Evolutionary conservation across 177 flowering plant species (phyloP).

Genomic region (Vitis hybrid): DNA sequence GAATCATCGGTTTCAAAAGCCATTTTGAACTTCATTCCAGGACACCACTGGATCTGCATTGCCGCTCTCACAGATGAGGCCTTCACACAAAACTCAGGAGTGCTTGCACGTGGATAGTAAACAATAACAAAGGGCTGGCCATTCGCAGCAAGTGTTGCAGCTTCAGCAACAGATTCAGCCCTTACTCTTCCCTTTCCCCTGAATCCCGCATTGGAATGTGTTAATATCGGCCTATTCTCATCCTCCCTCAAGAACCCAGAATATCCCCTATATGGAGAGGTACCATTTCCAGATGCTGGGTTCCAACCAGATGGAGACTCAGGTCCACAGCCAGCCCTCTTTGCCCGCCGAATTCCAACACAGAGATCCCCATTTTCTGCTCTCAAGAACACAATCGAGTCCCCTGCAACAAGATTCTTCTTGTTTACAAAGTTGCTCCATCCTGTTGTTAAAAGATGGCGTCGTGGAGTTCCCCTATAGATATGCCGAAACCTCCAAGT

Average conservation of each 20-base stretch:
- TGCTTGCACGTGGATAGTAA: conserved; percentile 55
- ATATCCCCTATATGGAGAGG: conserved; percentile 27
- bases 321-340: conserved; percentile 42
- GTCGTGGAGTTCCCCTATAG: conserved; percentile 60
- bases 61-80: conserved; percentile 45
- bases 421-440: conserved; percentile 75
- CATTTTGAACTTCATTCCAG: conserved; percentile 76
- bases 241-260: conserved; percentile 27
- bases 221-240: conserved; percentile 16
- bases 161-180: conserved; percentile 47
- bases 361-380: conserved; percentile 61
- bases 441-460: conserved; percentile 67
- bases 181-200: conserved; percentile 30
- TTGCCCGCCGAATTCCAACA: conserved; percentile 61
- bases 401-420: conserved; percentile 73
- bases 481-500: conserved; percentile 68
- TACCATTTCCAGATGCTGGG: conserved; percentile 22
- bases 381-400: conserved; percentile 60
- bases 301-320: conserved; percentile 47
- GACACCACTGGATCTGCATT: conserved; percentile 51
- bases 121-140: conserved; percentile 58
- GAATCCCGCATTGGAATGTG: conserved; percentile 15
- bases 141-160: conserved; percentile 41
- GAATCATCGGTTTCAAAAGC: conserved; percentile 68
- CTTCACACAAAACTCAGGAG: conserved; percentile 60